A percentile compares a stretch with the other conserved stretches of the same genome.
Evolutionary conservation across 441 rosid species (phyloP).

Genomic region (Rhodomyrtus psidioides): DNA sequence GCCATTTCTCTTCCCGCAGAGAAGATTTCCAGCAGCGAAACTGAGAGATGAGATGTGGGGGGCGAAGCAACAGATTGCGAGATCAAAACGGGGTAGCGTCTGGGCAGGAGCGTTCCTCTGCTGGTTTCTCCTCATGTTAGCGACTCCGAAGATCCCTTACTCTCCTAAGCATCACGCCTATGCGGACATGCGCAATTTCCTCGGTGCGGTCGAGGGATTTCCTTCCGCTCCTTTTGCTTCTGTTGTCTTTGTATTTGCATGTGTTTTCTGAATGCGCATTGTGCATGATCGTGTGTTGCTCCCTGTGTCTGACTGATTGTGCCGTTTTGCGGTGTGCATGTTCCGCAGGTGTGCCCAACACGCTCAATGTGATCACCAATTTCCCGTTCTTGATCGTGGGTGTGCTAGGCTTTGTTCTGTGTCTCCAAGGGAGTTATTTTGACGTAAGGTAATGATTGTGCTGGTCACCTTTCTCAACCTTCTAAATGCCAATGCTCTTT

Average conservation of each 20-base stretch:
- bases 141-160: conserved; percentile 66
- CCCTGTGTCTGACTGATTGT: neutral
- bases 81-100: conserved; percentile 29
- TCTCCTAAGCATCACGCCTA: conserved; percentile 36
- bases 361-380: conserved; percentile 76
- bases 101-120: conserved; percentile 38
- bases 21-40: neutral
- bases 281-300: neutral
- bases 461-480: neutral
- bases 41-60: conserved; percentile 18
- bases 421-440: conserved; percentile 57
- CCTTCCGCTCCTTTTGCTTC: neutral
- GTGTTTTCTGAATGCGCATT: neutral
- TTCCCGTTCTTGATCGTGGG: conserved; percentile 82
- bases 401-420: conserved; percentile 66
- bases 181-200: conserved; percentile 77
- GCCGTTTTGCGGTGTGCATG: neutral
- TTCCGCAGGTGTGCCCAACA: conserved; percentile 74
- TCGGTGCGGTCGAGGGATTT: conserved; percentile 30
- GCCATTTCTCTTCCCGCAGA: neutral
- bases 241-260: neutral
- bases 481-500: neutral
- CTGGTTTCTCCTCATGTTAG: conserved; percentile 52
- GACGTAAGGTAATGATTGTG: conserved; percentile 35
- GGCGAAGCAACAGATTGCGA: conserved; percentile 35